These are phyloP conservation scores for Gaultheria prostrata DNA, from an alignment of 148 eudicot genomes.

Conservation along the genomic window DNA sequence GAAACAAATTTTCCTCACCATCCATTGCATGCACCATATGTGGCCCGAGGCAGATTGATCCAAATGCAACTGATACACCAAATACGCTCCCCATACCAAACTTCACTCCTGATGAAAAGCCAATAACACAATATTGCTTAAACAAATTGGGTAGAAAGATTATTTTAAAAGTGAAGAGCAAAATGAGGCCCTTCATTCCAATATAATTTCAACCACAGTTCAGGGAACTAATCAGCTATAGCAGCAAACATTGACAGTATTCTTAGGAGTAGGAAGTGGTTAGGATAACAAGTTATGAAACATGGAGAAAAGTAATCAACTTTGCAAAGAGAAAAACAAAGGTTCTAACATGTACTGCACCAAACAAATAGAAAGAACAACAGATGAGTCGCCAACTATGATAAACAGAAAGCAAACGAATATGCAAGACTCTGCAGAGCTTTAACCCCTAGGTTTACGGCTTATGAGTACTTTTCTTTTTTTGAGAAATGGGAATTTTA, in stretches of 20 bases:
- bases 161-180: not conserved
- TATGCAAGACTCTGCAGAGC: not conserved
- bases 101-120: slow-evolving; percentile 20
- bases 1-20: slow-evolving; percentile 25
- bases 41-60: slow-evolving; percentile 25
- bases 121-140: not conserved
- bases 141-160: not conserved
- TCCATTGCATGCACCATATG: slow-evolving; percentile 18
- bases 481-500: too few species aligned
- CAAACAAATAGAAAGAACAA: not conserved
- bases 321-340: not conserved
- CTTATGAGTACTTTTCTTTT: not conserved
- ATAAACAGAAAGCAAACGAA: not conserved
- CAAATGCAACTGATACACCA: slow-evolving; percentile 24
- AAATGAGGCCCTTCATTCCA: not conserved
- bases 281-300: not conserved
- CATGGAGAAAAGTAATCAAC: not conserved
- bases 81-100: slow-evolving; percentile 13
- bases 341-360: not conserved
- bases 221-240: not conserved
- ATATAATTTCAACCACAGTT: not conserved
- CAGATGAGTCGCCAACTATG: not conserved
- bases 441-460: not conserved
- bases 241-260: not conserved
- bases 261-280: not conserved